Base-by-base conservation (phyloP, 2,329 filamentous ascomycete genomes). In the Nakataea oryzae region DNA sequence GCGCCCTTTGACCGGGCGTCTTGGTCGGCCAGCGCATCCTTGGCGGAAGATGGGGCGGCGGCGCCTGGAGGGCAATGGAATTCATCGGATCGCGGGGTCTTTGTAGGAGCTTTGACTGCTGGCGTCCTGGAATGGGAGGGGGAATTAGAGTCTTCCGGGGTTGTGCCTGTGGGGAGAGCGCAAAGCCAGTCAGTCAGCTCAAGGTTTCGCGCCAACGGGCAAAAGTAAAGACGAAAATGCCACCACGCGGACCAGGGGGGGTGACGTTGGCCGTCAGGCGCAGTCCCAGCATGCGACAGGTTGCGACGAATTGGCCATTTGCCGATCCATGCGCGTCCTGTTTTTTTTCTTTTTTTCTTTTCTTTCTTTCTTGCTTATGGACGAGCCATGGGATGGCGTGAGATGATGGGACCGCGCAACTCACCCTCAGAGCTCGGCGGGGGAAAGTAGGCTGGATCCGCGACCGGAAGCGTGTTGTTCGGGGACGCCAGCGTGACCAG, bases 31-130 rank as follows among this genome's bases (percentile, higher is more conserved):
- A 64, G 62, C 21, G 62, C 62, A 54, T 63, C 62, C 61, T 63
- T 66, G 57, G 61, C 21, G 24, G 68, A 63, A 57, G 66, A 47
- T 11, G 58, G 26, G n/a, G 58, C 14, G 34, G 17, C 41, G 34
- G 30, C 6, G 8, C 28, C 24, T 34, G 32, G 14, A 12, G 41
- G n/a, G 14, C 3, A 47, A 12, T 47, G 41, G 8, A 47, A 47
- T 47, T 47, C 41, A 12, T 47, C 41, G 41, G 41, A 47, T 47
- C 41, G 41, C n/a, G 41, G 14, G 41, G 41, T n/a, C 41, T 47
- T 47, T 47, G 41, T 47, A 47, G 14, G 4, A 4, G 41, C 41
- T 47, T 47, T 47, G n/a, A n/a, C n/a, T 21, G 14, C n/a, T 21
- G 41, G 41, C 41, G 41, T 47, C 41, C 8, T 47, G 41, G 17